Evolutionary conservation across 805 yeast genomes (phyloP), one percentile per base, ranked within the genome.

Genomic region (Metschnikowia borealis): DNA sequence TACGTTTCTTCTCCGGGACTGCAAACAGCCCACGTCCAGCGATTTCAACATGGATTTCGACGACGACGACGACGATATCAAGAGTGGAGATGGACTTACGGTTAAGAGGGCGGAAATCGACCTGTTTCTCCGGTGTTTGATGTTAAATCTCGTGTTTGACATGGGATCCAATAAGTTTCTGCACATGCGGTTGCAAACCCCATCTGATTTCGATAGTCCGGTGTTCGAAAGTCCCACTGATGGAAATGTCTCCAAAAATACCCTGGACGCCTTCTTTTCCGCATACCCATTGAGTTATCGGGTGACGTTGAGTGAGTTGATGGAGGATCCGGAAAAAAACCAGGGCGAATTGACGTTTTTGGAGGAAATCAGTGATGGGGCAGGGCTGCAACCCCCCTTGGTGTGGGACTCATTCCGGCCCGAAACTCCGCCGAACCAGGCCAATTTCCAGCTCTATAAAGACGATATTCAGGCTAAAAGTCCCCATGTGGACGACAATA

Each of bases 91-190:
- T 26, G 75, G 68, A 46, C 62, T 72, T 61, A 52, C 56, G 8
- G 65, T 69, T 0, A 68, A 63, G 45, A 15, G 54, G 5, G 61
- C 58, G 5, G 54, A 67, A 46, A 54, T 73, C 38, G 66, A 68
- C 40, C 72, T 66, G 36, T 65, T 70, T 31, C 59, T 73, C 32
- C 66, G 62, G 31, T 73, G 67, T 62, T 68, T 78, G 33, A 73
- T 70, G 18, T 75, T 78, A 3, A 72, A 71, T 46, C 64, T 72
- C 38, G 62, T 72, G 5, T 73, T 66, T 53, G 76, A 71, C 48
- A 51, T 62, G 44, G 76, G 75, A 0, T 55, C 64, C 40, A 60
- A 59, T 21, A 41, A 57, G 13, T 47, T 57, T 31, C 58, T 54
- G 20, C 48, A 46, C 10, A 38, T 60, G 7, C 53, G 51, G 26